Evolutionary conservation across 306 rosid species (phyloP).

Genomic region (Prunus mume): DNA sequence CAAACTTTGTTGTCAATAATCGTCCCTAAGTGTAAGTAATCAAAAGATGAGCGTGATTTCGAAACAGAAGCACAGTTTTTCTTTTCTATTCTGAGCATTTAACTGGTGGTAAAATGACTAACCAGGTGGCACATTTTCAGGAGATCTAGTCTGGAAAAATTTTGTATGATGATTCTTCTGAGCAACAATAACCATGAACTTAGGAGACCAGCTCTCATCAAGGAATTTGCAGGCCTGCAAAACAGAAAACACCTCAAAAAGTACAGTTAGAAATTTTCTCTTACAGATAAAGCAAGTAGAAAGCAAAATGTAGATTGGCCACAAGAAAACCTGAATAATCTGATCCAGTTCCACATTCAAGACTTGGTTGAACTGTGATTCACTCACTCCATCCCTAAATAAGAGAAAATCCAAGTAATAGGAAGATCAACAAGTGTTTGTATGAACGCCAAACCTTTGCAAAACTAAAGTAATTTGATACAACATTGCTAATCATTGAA

Average conservation of each 20-base stretch:
- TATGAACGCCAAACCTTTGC: background rate
- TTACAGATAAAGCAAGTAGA: background rate
- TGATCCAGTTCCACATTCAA: constrained; percentile 71
- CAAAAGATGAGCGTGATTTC: background rate
- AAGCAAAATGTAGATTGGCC: background rate
- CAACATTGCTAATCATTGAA: background rate
- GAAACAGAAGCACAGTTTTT: background rate
- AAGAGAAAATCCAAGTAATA: background rate
- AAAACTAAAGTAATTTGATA: background rate
- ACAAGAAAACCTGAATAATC: constrained; percentile 54
- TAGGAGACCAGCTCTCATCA: constrained; percentile 71
- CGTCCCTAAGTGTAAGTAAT: constrained; percentile 47
- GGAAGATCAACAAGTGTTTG: background rate
- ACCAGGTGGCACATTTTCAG: constrained; percentile 92
- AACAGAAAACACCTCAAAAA: background rate
- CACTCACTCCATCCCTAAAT: constrained; percentile 84
- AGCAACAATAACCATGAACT: constrained; percentile 65
- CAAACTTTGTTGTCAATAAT: constrained; percentile 77
- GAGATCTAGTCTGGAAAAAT: constrained; percentile 57
- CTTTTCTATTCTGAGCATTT: background rate
- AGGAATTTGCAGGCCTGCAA: constrained; percentile 73
- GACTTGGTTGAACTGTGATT: constrained; percentile 84
- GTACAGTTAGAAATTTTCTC: background rate
- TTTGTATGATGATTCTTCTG: constrained; percentile 85
- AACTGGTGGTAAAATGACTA: background rate